These are phyloP conservation scores for Ceratobasidium sp. DNA, from an alignment of 1,284 basidiomycete species.

Conservation along the genomic window DNA sequence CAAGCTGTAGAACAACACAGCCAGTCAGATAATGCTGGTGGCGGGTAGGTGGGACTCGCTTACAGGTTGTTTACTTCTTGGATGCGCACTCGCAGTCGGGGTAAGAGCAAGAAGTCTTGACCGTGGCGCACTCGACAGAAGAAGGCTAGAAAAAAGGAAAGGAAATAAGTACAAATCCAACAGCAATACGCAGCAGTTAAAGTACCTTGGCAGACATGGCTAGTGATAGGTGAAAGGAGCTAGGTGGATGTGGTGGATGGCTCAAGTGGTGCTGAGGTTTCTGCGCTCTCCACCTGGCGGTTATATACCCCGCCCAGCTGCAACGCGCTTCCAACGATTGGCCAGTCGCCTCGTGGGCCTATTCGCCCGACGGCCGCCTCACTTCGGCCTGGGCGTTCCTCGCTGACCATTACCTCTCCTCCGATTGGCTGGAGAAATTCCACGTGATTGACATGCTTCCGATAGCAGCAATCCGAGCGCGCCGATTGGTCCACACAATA, in stretches of 20 bases:
- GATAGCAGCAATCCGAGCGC: not conserved
- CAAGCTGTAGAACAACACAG: not conserved
- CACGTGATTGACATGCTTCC: not conserved
- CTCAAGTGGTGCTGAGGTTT: not conserved
- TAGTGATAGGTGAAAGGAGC: not conserved
- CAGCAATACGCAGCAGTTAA: not conserved
- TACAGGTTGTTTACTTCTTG: slow-evolving; percentile 35
- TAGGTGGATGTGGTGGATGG: not conserved
- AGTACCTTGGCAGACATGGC: slow-evolving; percentile 37
- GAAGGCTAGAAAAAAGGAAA: not conserved
- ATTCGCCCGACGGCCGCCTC: slow-evolving; percentile 1
- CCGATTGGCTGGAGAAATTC: slow-evolving; percentile 17
- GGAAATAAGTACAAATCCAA: not conserved
- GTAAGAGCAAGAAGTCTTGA: slow-evolving; percentile 34
- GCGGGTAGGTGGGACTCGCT: not conserved
- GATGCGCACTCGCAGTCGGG: slow-evolving; percentile 19
- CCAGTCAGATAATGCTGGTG: not conserved
- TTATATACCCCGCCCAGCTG: slow-evolving; percentile 14
- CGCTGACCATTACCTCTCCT: not conserved
- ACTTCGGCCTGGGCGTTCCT: slow-evolving; percentile 3
- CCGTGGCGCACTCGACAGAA: slow-evolving; percentile 19
- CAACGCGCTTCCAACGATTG: slow-evolving; percentile 11
- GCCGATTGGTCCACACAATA: not conserved
- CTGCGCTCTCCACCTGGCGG: not conserved
- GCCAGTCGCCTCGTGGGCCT: not conserved